Conservation (phyloP, 768 basidiomycete genomes). For the Tricholoma furcatifolium region DNA sequence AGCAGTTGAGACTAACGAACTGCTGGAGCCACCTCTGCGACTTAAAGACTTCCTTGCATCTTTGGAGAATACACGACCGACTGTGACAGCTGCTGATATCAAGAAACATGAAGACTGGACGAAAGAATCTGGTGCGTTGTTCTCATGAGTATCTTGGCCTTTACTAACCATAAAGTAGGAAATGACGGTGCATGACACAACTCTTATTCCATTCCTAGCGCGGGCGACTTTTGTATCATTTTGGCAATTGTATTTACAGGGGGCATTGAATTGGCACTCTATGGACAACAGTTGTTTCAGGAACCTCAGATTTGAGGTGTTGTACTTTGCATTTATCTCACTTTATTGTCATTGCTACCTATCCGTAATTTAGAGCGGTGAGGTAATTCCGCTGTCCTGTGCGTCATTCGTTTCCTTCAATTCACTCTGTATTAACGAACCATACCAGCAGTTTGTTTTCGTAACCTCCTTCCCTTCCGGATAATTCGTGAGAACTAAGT, state of each 20-base stretch:
- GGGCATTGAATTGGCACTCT: not conserved
- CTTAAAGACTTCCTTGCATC: conserved; percentile 81
- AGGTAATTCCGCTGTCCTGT: not conserved
- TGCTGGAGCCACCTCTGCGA: conserved; percentile 84
- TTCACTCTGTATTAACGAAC: not conserved
- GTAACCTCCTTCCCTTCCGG: not conserved
- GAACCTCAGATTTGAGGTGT: conserved; percentile 1
- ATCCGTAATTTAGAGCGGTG: conserved; percentile 3
- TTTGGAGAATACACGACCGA: conserved; percentile 76
- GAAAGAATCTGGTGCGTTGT: conserved; percentile 67
- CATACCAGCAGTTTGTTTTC: not conserved
- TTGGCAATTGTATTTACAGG: not conserved
- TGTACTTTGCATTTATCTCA: conserved; percentile 1
- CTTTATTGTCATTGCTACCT: not conserved
- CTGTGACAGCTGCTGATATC: conserved; percentile 88
- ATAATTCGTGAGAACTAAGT: too few species aligned
- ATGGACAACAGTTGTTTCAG: not conserved
- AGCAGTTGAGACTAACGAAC: conserved; percentile 81
- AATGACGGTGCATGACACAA: conserved; percentile 16
- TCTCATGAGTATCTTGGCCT: not conserved
- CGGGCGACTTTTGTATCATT: not conserved
- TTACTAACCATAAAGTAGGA: conserved; percentile 6
- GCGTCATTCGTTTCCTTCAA: not conserved
- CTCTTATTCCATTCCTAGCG: not conserved
- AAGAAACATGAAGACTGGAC: conserved; percentile 84